Base-by-base conservation (phyloP, 805 yeast species). In the Candida insectalens region DNA sequence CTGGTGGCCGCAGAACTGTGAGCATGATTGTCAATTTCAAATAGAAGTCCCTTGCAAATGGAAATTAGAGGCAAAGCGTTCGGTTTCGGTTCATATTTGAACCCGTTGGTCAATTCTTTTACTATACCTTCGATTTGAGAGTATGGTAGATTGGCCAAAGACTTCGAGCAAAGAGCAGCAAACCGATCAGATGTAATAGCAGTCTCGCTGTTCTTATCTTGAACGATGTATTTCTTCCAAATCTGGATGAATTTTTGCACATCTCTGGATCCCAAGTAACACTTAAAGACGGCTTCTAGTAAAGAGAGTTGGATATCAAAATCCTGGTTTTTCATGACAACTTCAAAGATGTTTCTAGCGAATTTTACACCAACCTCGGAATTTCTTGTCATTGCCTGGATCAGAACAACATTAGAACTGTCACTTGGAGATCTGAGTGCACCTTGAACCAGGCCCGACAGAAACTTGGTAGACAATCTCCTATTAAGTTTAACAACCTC, bases 251-350 rank as follows among this genome's bases (percentile, higher is more conserved):
- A 79, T 4, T 55, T 47, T 3, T 53, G 53, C 19, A 73, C 56
- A 35, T 77, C 84, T 61, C 88, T 71, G 4, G 77, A 76, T 43
- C 62, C 69, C 8, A 63, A 57, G 47, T 65, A 71, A 16, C 78
- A 69, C 12, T 59, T 54, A 32, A 55, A 35, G 10, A 54, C 23
- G 3, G 44, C 36, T 20, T 29, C 18, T 9, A 27, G 30, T 8
- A 38, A 6, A 3, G 47, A 7, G 6, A 22, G 19, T 9, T 27
- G 15, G 6, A 29, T 25, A 1, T 19, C 7, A 10, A 15, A 8
- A 42, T 1, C 32, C 35, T 13, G 38, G 23, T 12, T 21, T 7
- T 21, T 21, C 23, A 21, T 21, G 10, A 21, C 10, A 7, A 21
- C 23, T 1, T 39, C 38, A 35, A 67, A 43, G 3, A 69, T 57